Evolutionary conservation across 441 rosid genomes (phyloP).

Genomic region (Melastoma candidum): DNA sequence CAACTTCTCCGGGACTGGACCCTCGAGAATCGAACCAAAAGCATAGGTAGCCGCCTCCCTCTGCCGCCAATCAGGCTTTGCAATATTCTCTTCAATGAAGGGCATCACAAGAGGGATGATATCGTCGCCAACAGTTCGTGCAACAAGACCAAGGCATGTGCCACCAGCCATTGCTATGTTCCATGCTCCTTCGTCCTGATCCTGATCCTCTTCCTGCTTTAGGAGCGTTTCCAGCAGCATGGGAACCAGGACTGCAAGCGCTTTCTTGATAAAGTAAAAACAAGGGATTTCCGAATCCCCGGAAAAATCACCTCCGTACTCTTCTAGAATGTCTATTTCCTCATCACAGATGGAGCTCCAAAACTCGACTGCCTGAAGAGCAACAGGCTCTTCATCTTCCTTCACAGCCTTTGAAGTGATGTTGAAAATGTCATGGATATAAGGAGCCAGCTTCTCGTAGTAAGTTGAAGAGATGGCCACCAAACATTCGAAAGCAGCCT

Average conservation of each 20-base stretch:
- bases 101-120: constrained; percentile 91
- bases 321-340: constrained; percentile 71
- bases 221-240: constrained; percentile 69
- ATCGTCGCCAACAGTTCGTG: constrained; percentile 84
- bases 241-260: constrained; percentile 59
- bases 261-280: constrained; percentile 66
- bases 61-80: constrained; percentile 65
- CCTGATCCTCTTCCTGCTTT: constrained; percentile 94
- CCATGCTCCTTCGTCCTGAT: constrained; percentile 80
- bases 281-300: constrained; percentile 60
- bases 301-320: constrained; percentile 44
- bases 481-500: constrained; percentile 90
- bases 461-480: constrained; percentile 86
- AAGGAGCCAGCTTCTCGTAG: constrained; percentile 61
- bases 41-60: constrained; percentile 96
- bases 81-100: constrained; percentile 70
- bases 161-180: constrained; percentile 97
- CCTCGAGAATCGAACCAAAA: constrained; percentile 91
- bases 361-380: constrained; percentile 88
- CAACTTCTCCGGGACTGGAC: constrained; percentile 66
- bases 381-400: constrained; percentile 83
- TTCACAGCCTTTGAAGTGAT: constrained; percentile 84
- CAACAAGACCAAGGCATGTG: constrained; percentile 89
- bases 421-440: constrained; percentile 74
- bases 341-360: constrained; percentile 97